Percentiles rank a stretch among this genome's conserved stretches.
Evolutionary conservation across 2,329 filamentous ascomycete species (phyloP).

Genomic region (Venturiaceae sp.): DNA sequence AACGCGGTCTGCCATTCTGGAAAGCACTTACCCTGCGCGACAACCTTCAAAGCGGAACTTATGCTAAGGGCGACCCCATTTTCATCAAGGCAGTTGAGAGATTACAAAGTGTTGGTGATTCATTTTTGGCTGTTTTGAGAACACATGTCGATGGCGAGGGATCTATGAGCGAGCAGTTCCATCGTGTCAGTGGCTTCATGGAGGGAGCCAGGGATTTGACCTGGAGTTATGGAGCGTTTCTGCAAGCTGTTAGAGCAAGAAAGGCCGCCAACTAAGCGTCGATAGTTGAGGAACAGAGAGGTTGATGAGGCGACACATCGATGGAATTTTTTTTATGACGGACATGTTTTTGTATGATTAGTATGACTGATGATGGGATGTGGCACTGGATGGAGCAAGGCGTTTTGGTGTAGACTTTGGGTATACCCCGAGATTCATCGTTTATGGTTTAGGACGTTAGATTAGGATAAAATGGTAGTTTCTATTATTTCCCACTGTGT

Average conservation of each 20-base stretch:
- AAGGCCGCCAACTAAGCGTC: conserved; percentile 8
- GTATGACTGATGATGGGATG: neutral
- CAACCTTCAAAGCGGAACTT: conserved; percentile 15
- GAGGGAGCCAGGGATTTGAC: conserved; percentile 32
- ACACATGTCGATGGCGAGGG: conserved; percentile 28
- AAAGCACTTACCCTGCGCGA: conserved; percentile 18
- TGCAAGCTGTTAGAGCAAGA: conserved; percentile 28
- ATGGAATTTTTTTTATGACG: neutral
- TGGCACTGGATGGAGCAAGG: neutral
- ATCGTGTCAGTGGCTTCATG: conserved; percentile 27
- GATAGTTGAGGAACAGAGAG: neutral
- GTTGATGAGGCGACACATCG: too few species aligned
- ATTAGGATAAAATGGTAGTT: neutral
- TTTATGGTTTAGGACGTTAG: neutral
- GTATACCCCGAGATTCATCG: neutral
- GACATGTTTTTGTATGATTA: neutral
- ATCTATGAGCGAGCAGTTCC: conserved; percentile 34
- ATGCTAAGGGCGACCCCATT: conserved; percentile 17
- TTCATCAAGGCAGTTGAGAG: conserved; percentile 21
- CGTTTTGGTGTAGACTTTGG: neutral
- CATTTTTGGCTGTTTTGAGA: conserved; percentile 30
- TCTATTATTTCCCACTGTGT: too few species aligned
- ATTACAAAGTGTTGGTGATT: conserved; percentile 25
- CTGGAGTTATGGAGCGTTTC: conserved; percentile 35
- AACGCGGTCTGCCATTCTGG: conserved; percentile 26